Evolutionary conservation across 2,329 filamentous ascomycete genomes (phyloP), one percentile per base, ranked within the genome.

Genomic region (Juglanconis sp.): DNA sequence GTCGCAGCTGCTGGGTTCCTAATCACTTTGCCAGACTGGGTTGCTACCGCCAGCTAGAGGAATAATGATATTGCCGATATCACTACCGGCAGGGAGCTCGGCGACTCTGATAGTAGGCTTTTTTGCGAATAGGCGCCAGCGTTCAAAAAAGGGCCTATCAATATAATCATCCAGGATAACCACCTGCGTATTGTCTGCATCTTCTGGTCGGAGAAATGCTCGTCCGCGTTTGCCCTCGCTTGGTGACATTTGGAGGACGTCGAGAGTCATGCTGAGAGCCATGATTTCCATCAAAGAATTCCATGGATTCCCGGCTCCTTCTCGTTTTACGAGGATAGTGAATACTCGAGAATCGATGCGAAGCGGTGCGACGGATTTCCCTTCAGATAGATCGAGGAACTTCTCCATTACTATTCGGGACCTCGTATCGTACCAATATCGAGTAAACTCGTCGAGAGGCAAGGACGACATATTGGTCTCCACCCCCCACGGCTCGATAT

Each of bases 31-130:
- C 77, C 77, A 79, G 17, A 76, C 62, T 0, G 77, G 75, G 61
- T 76, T 78, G 64, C 70, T 73, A 17, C 68, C 73, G 48, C 76
- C 76, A 11, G 76, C 67, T 3, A 79, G 65, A 1, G 76, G 76
- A 24, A 78, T 61, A 55, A 79, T 72, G 38, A 78, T 38, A 56
- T 73, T 72, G 50, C 68, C 63, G 24, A 42, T 13, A 40, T 74
- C 67, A 3, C 54, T 46, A 24, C 73, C 51, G n/a, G 9, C 32
- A 1, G 53, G 30, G 5, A 56, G 53, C 34, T 56, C 32, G 53
- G 8, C 17, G 13, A 56, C n/a, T 1, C 73, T 71, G 9, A 72
- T 51, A 15, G 71, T 68, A 5, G 66, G 67, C 46, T 67, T 66
- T 38, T 68, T 64, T 4, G 73, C 68, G 47, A 76, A 73, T 11